Percentiles rank a stretch among this genome's conserved stretches.
Evolutionary conservation across 2,329 filamentous ascomycete genomes (phyloP).

Genomic region (Metarhizium brunneum): DNA sequence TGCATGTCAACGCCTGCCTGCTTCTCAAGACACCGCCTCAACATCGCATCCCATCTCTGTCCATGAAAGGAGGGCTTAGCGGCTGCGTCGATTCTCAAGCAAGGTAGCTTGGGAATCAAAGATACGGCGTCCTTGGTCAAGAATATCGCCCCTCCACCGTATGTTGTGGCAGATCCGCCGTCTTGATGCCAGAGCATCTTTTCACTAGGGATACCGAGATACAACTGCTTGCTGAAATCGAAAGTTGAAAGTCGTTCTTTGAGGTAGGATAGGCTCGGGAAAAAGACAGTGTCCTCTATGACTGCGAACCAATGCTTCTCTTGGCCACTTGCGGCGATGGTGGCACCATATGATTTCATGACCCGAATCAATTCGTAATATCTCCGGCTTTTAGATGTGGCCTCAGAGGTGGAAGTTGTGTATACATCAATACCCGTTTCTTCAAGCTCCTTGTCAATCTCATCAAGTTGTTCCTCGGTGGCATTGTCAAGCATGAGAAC

Average conservation of each 20-base stretch:
- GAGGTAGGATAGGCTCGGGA: conserved; percentile 31
- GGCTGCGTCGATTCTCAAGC: conserved; percentile 17
- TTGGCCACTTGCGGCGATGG: conserved; percentile 24
- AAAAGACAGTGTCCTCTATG: conserved; percentile 37
- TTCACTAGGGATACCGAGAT: conserved; percentile 35
- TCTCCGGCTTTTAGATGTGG: conserved; percentile 21
- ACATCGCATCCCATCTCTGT: conserved; percentile 30
- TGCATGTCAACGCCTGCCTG: conserved; percentile 27
- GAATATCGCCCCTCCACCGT: conserved; percentile 36
- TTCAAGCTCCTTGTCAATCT: conserved; percentile 21
- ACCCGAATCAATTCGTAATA: conserved; percentile 29
- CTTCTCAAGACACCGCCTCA: conserved; percentile 30
- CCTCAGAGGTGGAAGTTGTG: conserved; percentile 21
- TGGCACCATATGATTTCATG: conserved; percentile 22
- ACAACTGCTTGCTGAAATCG: conserved; percentile 23
- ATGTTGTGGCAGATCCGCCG: conserved; percentile 26
- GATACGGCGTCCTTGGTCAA: conserved; percentile 27
- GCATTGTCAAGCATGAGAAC: conserved; percentile 32
- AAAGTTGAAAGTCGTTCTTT: conserved; percentile 26
- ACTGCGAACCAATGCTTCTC: conserved; percentile 33
- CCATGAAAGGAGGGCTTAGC: conserved; percentile 10
- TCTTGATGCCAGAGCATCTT: conserved; percentile 31
- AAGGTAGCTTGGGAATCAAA: conserved; percentile 26
- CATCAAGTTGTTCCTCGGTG: conserved; percentile 20
- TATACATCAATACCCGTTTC: conserved; percentile 30